Evolutionary conservation across 345 rosid genomes (phyloP).

Genomic region (Noccaea bulbosa): DNA sequence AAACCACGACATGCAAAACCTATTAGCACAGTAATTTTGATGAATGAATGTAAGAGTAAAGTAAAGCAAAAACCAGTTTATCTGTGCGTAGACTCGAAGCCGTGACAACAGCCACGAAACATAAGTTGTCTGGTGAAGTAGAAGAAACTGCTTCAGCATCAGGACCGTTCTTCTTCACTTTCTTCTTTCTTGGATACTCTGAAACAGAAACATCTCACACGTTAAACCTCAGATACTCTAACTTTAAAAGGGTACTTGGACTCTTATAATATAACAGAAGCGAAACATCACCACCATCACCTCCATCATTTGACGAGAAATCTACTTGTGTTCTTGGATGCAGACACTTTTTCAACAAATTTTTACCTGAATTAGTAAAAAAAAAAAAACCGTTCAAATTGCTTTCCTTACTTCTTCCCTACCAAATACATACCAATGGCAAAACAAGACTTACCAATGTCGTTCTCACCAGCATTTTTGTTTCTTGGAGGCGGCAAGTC

Average conservation of each 20-base stretch:
- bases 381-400: background rate
- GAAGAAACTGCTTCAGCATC: constrained; percentile 3
- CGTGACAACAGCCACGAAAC: constrained; percentile 16
- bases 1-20: background rate
- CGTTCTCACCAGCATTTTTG: background rate
- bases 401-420: too few species aligned
- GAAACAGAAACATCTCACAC: background rate
- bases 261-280: too few species aligned
- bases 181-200: constrained; percentile 20
- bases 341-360: constrained; percentile 6
- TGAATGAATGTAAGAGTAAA: too few species aligned
- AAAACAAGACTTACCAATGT: background rate
- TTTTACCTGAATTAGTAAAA: background rate
- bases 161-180: background rate
- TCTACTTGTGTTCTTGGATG: background rate
- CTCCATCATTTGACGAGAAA: background rate
- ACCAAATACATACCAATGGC: too few species aligned
- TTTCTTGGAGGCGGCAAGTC: background rate
- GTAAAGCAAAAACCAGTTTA: background rate
- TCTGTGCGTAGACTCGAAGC: constrained; percentile 3
- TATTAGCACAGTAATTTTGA: background rate
- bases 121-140: background rate
- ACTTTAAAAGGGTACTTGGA: too few species aligned
- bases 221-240: background rate
- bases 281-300: background rate